A percentile compares a stretch with the other conserved stretches of the same genome.
Evolutionary conservation across 2,329 filamentous ascomycete species (phyloP).

Genomic region (Pestalotiopsis sp.): DNA sequence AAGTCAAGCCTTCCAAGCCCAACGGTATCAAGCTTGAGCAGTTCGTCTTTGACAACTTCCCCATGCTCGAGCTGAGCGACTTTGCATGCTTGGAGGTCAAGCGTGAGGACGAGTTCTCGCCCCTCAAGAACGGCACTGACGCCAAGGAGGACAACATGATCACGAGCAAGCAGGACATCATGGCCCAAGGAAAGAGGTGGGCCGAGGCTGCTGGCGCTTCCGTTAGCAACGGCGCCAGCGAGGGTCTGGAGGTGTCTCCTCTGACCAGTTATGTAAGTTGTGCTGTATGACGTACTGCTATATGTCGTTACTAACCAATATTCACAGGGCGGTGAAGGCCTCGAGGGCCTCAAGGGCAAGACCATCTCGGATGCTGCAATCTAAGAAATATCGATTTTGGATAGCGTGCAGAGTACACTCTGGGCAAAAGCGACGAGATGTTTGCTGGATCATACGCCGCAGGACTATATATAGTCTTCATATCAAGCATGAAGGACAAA

Average conservation of each 20-base stretch:
- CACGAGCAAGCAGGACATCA: slow-evolving; percentile 87
- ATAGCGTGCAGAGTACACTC: neutral
- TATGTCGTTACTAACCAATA: slow-evolving; percentile 17
- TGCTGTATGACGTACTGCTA: slow-evolving; percentile 3
- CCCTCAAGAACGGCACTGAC: slow-evolving; percentile 74
- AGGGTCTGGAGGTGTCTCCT: slow-evolving; percentile 87
- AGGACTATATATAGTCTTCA: neutral
- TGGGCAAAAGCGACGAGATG: neutral
- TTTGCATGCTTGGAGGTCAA: slow-evolving; percentile 96
- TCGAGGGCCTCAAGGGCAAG: slow-evolving; percentile 56
- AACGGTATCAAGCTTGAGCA: slow-evolving; percentile 99
- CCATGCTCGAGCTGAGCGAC: slow-evolving; percentile 78
- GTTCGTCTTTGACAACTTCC: slow-evolving; percentile 99
- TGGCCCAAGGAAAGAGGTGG: slow-evolving; percentile 88
- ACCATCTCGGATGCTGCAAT: slow-evolving; percentile 25
- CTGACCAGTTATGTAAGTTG: slow-evolving; percentile 87
- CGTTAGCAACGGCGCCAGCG: slow-evolving; percentile 55
- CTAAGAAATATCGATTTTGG: slow-evolving; percentile 10
- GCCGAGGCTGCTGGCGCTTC: slow-evolving; percentile 74
- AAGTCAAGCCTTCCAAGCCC: slow-evolving; percentile 87
- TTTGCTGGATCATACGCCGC: neutral
- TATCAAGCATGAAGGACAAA: neutral
- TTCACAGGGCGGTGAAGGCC: slow-evolving; percentile 59
- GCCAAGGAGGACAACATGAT: slow-evolving; percentile 80
- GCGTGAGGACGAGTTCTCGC: slow-evolving; percentile 97